Conservation (phyloP, 768 basidiomycete genomes). For the Pleurotus pulmonarius region DNA sequence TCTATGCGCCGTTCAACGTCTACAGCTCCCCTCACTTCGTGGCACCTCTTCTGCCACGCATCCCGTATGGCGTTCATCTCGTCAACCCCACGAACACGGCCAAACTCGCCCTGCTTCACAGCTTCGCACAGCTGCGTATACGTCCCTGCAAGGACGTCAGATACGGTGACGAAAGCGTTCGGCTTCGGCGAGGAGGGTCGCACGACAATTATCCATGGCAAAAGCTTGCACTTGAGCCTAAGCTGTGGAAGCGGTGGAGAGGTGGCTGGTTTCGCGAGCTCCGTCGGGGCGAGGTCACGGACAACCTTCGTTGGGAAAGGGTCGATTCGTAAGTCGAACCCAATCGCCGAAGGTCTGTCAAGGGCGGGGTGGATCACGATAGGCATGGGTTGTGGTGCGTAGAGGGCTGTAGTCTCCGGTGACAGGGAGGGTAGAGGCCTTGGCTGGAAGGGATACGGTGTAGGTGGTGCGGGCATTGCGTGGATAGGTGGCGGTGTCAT, state of each 20-base stretch:
- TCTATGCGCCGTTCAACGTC: conserved; percentile 35
- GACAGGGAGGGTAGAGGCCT: not conserved
- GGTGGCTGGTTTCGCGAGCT: conserved; percentile 20
- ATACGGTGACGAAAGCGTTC: conserved; percentile 20
- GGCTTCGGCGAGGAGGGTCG: conserved; percentile 15
- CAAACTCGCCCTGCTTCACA: conserved; percentile 31
- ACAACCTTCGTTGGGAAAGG: not conserved
- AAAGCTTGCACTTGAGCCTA: conserved; percentile 14
- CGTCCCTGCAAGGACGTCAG: conserved; percentile 39
- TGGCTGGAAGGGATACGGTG: not conserved
- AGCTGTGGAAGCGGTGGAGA: conserved; percentile 18
- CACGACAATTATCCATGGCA: conserved; percentile 18
- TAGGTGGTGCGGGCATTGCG: not conserved
- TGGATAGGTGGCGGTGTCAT: not conserved
- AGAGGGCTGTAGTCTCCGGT: not conserved
- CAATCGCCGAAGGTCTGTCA: not conserved
- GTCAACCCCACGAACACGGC: conserved; percentile 18
- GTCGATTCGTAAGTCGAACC: not conserved
- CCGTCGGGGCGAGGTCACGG: conserved; percentile 11
- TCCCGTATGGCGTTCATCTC: conserved; percentile 21
- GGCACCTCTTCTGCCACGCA: conserved; percentile 32
- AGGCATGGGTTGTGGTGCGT: not conserved
- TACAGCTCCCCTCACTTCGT: conserved; percentile 18
- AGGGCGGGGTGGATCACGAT: not conserved
- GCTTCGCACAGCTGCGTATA: conserved; percentile 33